Evolutionary conservation across 345 rosid genomes (phyloP).

Genomic region (Camelina laxa): DNA sequence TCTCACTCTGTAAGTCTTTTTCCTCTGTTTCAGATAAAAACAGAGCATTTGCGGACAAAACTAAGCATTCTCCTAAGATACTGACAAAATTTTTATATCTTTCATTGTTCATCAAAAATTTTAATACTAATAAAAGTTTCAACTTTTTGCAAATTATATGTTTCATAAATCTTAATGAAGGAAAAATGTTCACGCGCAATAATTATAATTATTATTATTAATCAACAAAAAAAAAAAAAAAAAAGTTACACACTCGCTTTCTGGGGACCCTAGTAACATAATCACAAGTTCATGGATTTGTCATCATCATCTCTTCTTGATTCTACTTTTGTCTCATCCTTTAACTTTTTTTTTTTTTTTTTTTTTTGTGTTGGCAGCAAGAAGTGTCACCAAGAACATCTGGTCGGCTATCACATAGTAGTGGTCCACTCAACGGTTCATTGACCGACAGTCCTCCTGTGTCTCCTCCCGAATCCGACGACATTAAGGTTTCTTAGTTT

Average conservation of each 20-base stretch:
- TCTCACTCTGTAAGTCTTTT: constrained; percentile 87
- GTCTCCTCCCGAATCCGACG: constrained; percentile 90
- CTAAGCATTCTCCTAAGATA: constrained; percentile 7
- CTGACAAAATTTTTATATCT: constrained; percentile 13
- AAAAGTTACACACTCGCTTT: constrained; percentile 32
- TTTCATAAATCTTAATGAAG: constrained; percentile 20
- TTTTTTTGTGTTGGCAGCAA: constrained; percentile 57
- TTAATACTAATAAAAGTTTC: not conserved
- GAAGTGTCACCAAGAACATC: constrained; percentile 90
- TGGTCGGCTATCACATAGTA: constrained; percentile 90
- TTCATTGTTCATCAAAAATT: not conserved
- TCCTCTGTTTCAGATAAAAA: constrained; percentile 20
- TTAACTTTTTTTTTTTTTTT: not conserved
- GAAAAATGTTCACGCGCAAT: constrained; percentile 36
- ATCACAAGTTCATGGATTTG: constrained; percentile 28
- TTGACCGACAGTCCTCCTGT: constrained; percentile 97
- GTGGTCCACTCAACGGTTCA: constrained; percentile 85
- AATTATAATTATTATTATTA: constrained; percentile 25
- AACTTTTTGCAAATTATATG: not conserved
- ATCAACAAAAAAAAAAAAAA: not conserved
- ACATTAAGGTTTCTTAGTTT: constrained; percentile 60
- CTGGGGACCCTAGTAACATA: constrained; percentile 42
- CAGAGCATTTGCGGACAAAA: constrained; percentile 44
- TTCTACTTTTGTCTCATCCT: constrained; percentile 38
- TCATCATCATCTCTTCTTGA: constrained; percentile 32